Percentiles rank a stretch among this genome's conserved stretches.
Conservation (phyloP, 129 eudicot genomes). For the Centrapalus pauciflorus region DNA sequence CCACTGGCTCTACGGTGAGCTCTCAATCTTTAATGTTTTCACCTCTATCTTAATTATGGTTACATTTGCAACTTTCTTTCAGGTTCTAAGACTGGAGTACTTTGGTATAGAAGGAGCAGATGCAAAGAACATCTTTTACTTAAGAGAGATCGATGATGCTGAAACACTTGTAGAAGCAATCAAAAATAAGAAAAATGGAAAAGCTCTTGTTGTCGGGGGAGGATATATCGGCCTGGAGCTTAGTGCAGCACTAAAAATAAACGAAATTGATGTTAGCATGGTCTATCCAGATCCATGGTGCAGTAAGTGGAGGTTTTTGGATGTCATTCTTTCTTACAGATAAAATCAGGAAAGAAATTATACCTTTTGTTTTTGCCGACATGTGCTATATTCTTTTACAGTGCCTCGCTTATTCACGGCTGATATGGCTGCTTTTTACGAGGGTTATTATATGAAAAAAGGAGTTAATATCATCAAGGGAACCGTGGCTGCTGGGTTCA, state of each 20-base stretch:
- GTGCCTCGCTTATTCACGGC: slow-evolving; percentile 90
- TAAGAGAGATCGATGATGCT: slow-evolving; percentile 84
- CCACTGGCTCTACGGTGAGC: slow-evolving; percentile 38
- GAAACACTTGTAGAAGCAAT: slow-evolving; percentile 66
- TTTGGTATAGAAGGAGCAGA: slow-evolving; percentile 80
- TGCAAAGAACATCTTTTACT: slow-evolving; percentile 65
- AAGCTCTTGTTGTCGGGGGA: slow-evolving; percentile 78
- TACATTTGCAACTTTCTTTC: slow-evolving; percentile 1
- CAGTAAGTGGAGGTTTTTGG: slow-evolving; percentile 47
- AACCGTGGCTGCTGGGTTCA: slow-evolving; percentile 71
- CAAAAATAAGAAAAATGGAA: slow-evolving; percentile 61
- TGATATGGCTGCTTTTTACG: slow-evolving; percentile 68
- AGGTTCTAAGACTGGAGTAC: slow-evolving; percentile 65
- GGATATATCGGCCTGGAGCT: slow-evolving; percentile 91
- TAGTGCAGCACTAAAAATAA: slow-evolving; percentile 59
- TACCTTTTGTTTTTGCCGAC: background rate
- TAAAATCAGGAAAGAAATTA: background rate
- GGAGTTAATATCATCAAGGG: slow-evolving; percentile 70
- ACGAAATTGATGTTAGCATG: slow-evolving; percentile 63
- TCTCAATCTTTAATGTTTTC: background rate
- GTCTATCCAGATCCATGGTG: slow-evolving; percentile 92
- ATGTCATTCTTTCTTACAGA: slow-evolving; percentile 1
- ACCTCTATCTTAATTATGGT: background rate
- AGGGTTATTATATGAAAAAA: slow-evolving; percentile 61
- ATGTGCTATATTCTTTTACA: slow-evolving; percentile 23